Base-by-base conservation (phyloP, 2,329 filamentous ascomycete genomes). In the Beauveria caledonica region DNA sequence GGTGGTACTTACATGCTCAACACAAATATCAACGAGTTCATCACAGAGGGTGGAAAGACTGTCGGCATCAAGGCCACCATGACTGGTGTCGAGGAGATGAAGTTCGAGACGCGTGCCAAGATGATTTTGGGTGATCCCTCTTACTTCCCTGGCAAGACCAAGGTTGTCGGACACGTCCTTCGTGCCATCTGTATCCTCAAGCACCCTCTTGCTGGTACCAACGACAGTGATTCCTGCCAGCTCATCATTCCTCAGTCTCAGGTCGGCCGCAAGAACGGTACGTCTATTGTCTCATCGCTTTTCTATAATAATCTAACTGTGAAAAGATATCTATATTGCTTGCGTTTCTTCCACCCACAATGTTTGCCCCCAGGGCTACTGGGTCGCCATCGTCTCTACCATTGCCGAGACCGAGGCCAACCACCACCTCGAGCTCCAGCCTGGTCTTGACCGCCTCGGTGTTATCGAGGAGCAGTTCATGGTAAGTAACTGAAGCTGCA, bases 1-100 rank as follows among this genome's bases (percentile, higher is more conserved):
- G 94, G 94, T 66, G 94, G 94, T 68, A 99, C 94, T 55, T 99
- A 99, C 79, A 99, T 99, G 92, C 87, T 99, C 70, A 97, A 97
- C 82, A 96, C 94, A 67, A 86, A 86, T 67, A 84, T 99, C 60
- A 89, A 97, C 65, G 94, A 99, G 80, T 79, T 99, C 66, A 75
- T 89, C 63, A 96, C 94, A 72, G 90, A 95, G 62, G 85, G 80
- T 60, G 85, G 83, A 71, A 96, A 95, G 81, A 90, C 93, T n/a
- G 83, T 86, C 17, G 94, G 94, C 61, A 97, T 99, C 80, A 95
- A 95, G 80, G 94, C 94, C 55, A 97, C 94, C 68, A 97, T 97
- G 92, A 87, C 86, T 72, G 90, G 90, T 73, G 85, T 87, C 63
- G 89, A 91, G 68, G 90, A 92, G 73, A 92, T 97, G 87, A 92